phyloP scores from a whole-genome alignment of 768 basidiomycete species.

The Ephemerocybe angulata region DNA sequence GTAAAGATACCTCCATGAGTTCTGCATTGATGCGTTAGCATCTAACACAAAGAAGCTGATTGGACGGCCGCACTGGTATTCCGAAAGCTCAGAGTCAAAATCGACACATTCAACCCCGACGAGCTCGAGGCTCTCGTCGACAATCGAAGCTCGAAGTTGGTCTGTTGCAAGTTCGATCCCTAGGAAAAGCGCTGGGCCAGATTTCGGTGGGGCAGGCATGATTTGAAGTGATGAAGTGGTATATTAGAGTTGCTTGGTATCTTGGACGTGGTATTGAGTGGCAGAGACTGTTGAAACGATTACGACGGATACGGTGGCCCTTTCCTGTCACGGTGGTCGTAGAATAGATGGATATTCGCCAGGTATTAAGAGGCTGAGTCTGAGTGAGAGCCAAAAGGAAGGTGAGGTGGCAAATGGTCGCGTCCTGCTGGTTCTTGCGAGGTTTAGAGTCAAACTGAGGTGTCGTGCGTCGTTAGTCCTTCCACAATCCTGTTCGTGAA shows the following conservation, averaged over 20 bases:
- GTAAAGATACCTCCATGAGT: constrained; percentile 86
- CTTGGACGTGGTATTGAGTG: constrained; percentile 23
- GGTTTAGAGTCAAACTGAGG: background rate
- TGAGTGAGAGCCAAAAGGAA: constrained; percentile 15
- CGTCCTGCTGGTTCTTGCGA: background rate
- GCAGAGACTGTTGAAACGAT: constrained; percentile 10
- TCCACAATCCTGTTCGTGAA: background rate
- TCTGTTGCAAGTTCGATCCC: constrained; percentile 85
- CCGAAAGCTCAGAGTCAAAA: constrained; percentile 74
- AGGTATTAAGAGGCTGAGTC: constrained; percentile 6
- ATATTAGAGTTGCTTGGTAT: constrained; percentile 29
- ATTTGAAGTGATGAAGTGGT: constrained; percentile 28
- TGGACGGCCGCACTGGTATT: constrained; percentile 66
- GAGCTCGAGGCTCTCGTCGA: constrained; percentile 79
- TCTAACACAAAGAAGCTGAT: constrained; percentile 11
- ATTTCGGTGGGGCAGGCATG: constrained; percentile 43
- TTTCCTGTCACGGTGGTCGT: background rate
- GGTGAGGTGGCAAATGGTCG: constrained; percentile 23
- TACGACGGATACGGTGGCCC: constrained; percentile 2
- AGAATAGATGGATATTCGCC: background rate
- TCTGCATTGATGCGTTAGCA: constrained; percentile 37
- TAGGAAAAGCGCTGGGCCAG: constrained; percentile 60
- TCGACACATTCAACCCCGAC: constrained; percentile 81
- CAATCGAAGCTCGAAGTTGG: constrained; percentile 77
- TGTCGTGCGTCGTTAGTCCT: background rate